Base-by-base conservation (phyloP, 345 rosid genomes). In the Combretum micranthum region DNA sequence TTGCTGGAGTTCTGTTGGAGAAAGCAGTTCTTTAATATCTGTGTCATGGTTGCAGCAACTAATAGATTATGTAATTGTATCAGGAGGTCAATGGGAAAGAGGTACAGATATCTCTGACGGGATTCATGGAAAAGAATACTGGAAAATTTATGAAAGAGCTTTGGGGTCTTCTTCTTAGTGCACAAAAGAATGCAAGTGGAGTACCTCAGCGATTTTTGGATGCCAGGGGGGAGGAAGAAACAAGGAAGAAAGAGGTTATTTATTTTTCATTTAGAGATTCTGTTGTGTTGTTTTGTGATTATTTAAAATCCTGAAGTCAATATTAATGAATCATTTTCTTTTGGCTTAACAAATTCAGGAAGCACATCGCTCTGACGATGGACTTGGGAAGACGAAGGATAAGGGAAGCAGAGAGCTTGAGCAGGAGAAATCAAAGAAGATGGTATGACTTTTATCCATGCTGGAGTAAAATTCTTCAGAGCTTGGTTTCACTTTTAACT, bases 81-180 rank as follows among this genome's bases (percentile, higher is more conserved):
- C 79, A 91, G 95, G 85, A 73, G 52, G 93, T 83, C 67, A 90
- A 87, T 61, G 99, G 97, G 47, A 93, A 89, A 83, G 84, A 87
- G 78, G 68, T 89, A 58, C 99, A 93, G 57, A 85, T 90, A 69
- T 64, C 78, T 2, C 80, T 94, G 18, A 94, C 96, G 46, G 97
- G 99, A 56, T 94, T 94, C 72, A 94, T 94, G 99, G 99, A 94
- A 76, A 94, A 94, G 64, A 85, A 87, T 72, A 94, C 92, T 32
- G 93, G 73, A 16, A 94, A 83, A 76, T 94, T 94, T 65, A 94
- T 90, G 97, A 94, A 87, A 69, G 99, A 94, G 75, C 97, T 94
- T 22, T 94, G 97, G 99, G n/a, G 72, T 16, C 99, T 87, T 72
- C 88, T 94, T 53, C 70, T 90, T 48, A 90, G 99, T 61, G 99